Percentiles rank a stretch among this genome's conserved stretches.
Conservation (phyloP, 306 rosid genomes). For the Cucumis cinereus region DNA sequence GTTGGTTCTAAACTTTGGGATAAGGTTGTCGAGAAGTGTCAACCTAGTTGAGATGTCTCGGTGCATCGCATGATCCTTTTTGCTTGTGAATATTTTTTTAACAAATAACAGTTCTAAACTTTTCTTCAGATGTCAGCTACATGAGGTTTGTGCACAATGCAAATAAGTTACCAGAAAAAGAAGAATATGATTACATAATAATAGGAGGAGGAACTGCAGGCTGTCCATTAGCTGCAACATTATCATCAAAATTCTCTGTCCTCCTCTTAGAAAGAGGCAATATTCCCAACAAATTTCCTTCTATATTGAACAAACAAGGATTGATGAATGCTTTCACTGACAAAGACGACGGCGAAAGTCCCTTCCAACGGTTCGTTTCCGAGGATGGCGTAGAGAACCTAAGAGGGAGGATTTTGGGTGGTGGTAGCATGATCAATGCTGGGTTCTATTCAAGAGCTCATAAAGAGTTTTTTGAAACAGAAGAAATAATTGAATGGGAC, state of each 20-base stretch:
- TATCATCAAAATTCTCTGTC: slow-evolving; percentile 7
- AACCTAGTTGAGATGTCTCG: too few relatives aligned
- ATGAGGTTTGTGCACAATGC: slow-evolving; percentile 9
- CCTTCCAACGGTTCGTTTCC: neutral
- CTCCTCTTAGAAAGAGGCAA: slow-evolving; percentile 20
- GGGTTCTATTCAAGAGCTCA: slow-evolving; percentile 9
- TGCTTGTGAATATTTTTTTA: too few relatives aligned
- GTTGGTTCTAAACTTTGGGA: neutral
- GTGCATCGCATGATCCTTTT: too few relatives aligned
- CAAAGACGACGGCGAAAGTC: neutral
- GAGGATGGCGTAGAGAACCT: slow-evolving; percentile 14
- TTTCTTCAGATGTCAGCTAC: slow-evolving; percentile 4
- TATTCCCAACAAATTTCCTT: neutral
- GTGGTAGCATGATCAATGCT: slow-evolving; percentile 12
- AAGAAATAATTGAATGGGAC: slow-evolving; percentile 11
- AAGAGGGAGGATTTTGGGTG: slow-evolving; percentile 17
- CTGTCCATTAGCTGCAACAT: slow-evolving; percentile 24
- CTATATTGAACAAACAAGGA: neutral
- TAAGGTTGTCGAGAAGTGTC: too few relatives aligned
- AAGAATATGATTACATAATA: slow-evolving; percentile 20
- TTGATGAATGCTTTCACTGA: neutral
- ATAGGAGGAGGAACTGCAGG: slow-evolving; percentile 31
- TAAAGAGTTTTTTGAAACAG: neutral
- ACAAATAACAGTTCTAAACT: too few relatives aligned
- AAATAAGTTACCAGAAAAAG: neutral